Conservation (phyloP, 306 rosid species). For the Casuarina cunninghamiana region DNA sequence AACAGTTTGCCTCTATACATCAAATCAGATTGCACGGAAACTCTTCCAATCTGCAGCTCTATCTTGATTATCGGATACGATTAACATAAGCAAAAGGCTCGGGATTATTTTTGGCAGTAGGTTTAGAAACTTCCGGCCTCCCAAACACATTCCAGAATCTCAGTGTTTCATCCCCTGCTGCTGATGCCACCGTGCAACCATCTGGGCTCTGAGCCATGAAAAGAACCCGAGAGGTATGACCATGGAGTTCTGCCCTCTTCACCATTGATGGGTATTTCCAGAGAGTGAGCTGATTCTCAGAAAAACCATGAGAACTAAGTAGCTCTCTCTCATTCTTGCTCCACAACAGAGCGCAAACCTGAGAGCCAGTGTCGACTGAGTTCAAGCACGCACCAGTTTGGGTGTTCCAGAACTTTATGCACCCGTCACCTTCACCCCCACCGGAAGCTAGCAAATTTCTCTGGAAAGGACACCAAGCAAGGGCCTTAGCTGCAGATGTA, state of each 20-base stretch:
- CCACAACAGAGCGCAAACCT: constrained; percentile 64
- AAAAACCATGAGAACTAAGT: constrained; percentile 82
- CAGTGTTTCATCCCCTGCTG: constrained; percentile 52
- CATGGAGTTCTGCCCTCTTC: constrained; percentile 57
- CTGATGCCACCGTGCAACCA: constrained; percentile 54
- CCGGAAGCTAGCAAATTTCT: constrained; percentile 50
- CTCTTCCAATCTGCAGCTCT: neutral
- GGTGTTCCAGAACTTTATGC: constrained; percentile 50
- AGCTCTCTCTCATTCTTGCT: constrained; percentile 84
- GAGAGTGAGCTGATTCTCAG: constrained; percentile 73
- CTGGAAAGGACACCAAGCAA: constrained; percentile 89
- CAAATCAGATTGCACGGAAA: no score
- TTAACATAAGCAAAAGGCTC: constrained; percentile 41
- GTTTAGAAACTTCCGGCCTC: constrained; percentile 39
- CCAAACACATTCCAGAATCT: constrained; percentile 55
- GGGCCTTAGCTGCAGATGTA: constrained; percentile 56
- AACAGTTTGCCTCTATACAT: no score
- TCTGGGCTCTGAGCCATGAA: constrained; percentile 21
- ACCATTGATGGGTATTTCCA: constrained; percentile 42
- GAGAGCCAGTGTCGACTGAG: constrained; percentile 31
- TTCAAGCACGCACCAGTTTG: constrained; percentile 82
- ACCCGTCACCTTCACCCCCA: constrained; percentile 50
- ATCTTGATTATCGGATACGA: constrained; percentile 30
- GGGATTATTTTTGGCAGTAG: constrained; percentile 26
- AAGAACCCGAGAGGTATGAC: constrained; percentile 85